Percentiles rank a stretch among this genome's conserved stretches.
These are phyloP conservation scores for Podaxis carcinomalis DNA, from an alignment of 768 basidiomycete genomes.

Conservation along the genomic window DNA sequence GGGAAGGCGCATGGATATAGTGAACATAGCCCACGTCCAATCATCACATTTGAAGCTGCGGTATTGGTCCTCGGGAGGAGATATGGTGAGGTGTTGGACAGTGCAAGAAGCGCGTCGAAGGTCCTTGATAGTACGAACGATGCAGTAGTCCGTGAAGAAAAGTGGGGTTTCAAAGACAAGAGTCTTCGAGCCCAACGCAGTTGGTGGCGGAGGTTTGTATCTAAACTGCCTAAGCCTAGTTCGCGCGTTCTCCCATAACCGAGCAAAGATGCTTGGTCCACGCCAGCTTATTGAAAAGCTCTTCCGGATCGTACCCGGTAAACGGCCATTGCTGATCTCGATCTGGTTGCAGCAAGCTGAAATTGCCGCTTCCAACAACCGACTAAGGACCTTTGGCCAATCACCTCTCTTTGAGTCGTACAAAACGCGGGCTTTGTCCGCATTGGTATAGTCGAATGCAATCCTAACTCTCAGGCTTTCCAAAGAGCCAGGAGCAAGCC, in stretches of 20 bases:
- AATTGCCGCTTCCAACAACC: neutral
- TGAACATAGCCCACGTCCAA: too few species aligned
- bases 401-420: neutral
- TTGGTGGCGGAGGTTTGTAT: neutral
- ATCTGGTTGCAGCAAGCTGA: neutral
- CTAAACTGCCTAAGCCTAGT: neutral
- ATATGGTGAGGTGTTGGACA: neutral
- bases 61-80: neutral
- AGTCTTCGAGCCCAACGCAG: neutral
- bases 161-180: neutral
- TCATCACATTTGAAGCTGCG: too few species aligned
- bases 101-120: neutral
- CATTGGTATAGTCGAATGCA: neutral
- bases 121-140: neutral
- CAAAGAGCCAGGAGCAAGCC: neutral
- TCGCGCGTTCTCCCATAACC: neutral
- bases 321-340: neutral
- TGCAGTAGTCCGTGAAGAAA: neutral
- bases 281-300: too few species aligned
- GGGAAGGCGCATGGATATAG: neutral
- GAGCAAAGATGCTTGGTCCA: neutral
- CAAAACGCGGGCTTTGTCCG: neutral
- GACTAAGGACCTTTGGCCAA: neutral
- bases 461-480: neutral
- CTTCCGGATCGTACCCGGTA: neutral